Conservation (phyloP, 441 rosid genomes). For the Adansonia gregorii region DNA sequence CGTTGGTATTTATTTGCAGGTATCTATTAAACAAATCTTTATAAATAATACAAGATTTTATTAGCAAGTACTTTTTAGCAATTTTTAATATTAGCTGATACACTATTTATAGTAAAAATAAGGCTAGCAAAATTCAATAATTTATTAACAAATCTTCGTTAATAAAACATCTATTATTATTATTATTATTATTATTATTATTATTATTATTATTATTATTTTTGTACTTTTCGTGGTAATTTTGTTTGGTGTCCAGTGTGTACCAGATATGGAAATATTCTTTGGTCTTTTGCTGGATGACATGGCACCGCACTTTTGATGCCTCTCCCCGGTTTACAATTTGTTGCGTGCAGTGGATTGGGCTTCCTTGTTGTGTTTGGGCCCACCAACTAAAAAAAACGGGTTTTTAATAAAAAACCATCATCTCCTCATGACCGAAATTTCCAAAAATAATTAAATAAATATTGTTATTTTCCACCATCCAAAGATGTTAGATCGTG, state of each 20-base stretch:
- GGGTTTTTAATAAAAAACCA: neutral
- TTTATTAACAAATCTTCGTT: too few relatives aligned
- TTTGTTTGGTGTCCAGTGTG: constrained; percentile 29
- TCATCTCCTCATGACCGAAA: neutral
- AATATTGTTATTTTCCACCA: neutral
- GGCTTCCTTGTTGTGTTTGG: neutral
- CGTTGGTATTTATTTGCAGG: too few relatives aligned
- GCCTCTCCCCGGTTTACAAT: constrained; percentile 8
- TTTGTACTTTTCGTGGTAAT: constrained; percentile 6
- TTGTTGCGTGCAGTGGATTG: constrained; percentile 14
- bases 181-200: neutral
- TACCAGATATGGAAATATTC: constrained; percentile 41
- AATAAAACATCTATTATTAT: too few relatives aligned
- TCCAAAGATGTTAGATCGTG: neutral
- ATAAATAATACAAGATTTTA: too few relatives aligned
- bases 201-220: neutral
- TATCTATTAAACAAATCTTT: too few relatives aligned
- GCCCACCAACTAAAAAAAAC: neutral
- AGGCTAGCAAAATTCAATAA: too few relatives aligned
- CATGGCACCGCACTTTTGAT: constrained; percentile 41
- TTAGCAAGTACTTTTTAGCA: too few relatives aligned
- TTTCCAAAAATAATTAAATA: neutral
- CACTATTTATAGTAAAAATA: too few relatives aligned
- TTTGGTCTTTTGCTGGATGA: constrained; percentile 38
- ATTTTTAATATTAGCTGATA: too few relatives aligned